phyloP scores from a whole-genome alignment of 1,284 basidiomycete genomes.

The Rhodofomes roseus region DNA sequence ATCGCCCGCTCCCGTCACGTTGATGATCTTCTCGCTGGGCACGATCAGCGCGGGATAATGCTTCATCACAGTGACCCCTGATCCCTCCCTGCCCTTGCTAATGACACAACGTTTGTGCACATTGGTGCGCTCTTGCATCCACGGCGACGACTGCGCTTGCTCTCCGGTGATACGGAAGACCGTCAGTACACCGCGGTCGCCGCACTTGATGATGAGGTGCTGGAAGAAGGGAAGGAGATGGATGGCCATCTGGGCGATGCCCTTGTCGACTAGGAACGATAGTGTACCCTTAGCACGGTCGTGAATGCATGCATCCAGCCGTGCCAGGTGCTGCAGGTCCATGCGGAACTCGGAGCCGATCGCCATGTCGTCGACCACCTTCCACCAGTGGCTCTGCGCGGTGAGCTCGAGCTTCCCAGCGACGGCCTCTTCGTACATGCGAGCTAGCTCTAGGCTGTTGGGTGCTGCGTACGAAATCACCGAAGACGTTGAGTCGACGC shows the following conservation, averaged over 20 bases:
- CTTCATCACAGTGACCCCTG: conserved; percentile 54
- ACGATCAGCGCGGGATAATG: conserved; percentile 65
- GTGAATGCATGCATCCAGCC: conserved; percentile 36
- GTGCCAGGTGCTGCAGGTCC: conserved; percentile 59
- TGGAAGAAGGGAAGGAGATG: conserved; percentile 79
- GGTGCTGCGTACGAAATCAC: conserved; percentile 74
- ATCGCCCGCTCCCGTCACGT: conserved; percentile 91
- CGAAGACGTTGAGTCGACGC: conserved; percentile 27
- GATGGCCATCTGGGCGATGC: conserved; percentile 76
- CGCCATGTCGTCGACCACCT: conserved; percentile 54
- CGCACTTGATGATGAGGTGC: conserved; percentile 81
- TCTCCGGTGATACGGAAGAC: conserved; percentile 52
- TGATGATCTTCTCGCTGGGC: conserved; percentile 45
- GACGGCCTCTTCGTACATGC: conserved; percentile 55
- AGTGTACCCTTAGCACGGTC: conserved; percentile 43
- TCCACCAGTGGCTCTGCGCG: conserved; percentile 61
- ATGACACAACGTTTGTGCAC: conserved; percentile 46
- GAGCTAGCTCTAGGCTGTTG: conserved; percentile 73
- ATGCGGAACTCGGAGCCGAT: conserved; percentile 62
- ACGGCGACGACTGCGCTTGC: conserved; percentile 37
- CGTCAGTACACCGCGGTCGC: conserved; percentile 61
- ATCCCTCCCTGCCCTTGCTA: conserved; percentile 41
- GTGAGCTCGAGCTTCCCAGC: conserved; percentile 46
- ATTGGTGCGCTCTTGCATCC: conserved; percentile 47
- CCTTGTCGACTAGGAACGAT: conserved; percentile 62